Conservation (phyloP, 1,284 basidiomycete genomes). For the Irpex sp. region DNA sequence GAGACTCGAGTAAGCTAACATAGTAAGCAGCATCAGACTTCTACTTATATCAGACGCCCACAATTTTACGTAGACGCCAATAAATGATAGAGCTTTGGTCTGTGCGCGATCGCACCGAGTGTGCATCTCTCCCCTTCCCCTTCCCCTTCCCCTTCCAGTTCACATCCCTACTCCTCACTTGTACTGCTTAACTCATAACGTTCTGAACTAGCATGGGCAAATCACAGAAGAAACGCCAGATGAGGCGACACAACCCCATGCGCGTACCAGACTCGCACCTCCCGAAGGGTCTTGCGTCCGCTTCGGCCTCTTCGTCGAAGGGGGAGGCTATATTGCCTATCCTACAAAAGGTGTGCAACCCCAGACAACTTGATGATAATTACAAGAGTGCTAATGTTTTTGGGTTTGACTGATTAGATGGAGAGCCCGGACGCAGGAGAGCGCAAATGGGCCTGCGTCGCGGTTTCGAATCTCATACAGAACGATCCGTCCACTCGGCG, state of each 20-base stretch:
- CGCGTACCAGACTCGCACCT: conserved; percentile 88
- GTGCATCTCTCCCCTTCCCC: neutral
- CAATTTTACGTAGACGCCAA: neutral
- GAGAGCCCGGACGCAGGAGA: conserved; percentile 70
- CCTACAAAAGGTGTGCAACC: conserved; percentile 67
- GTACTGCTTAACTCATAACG: too few species aligned
- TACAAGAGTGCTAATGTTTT: neutral
- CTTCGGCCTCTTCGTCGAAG: conserved; percentile 66
- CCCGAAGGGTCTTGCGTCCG: conserved; percentile 69
- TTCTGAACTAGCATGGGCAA: conserved; percentile 64
- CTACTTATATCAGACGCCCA: neutral
- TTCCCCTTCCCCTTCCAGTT: too few species aligned
- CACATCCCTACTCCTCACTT: too few species aligned
- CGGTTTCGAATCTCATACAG: conserved; percentile 85
- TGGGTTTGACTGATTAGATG: conserved; percentile 42
- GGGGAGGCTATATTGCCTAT: conserved; percentile 78
- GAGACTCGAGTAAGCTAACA: neutral
- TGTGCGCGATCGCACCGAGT: neutral
- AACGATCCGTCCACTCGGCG: conserved; percentile 84
- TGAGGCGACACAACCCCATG: conserved; percentile 86
- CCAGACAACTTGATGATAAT: neutral
- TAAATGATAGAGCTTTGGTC: neutral
- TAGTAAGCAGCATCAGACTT: neutral
- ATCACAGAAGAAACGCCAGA: conserved; percentile 75
- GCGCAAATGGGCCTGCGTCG: conserved; percentile 90